phyloP scores from a whole-genome alignment of 2,329 filamentous ascomycete species.

The Monilinia fructigena region DNA sequence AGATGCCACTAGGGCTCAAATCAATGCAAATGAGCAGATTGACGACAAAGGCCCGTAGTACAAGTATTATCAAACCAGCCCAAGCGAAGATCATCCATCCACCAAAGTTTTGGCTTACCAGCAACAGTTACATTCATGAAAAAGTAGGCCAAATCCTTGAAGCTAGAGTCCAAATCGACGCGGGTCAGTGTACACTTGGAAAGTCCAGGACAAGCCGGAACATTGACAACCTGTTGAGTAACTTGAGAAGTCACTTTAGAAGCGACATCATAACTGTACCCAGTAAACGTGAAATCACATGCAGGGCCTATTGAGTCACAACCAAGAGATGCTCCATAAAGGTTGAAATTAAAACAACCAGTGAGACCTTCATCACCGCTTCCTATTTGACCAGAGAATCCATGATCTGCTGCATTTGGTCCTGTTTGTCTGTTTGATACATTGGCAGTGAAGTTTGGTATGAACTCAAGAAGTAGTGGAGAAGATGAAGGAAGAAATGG shows the following conservation, averaged over 20 bases:
- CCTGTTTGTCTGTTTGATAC: slow-evolving; percentile 24
- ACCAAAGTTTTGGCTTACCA: slow-evolving; percentile 45
- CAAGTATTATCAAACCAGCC: slow-evolving; percentile 48
- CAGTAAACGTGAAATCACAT: slow-evolving; percentile 44
- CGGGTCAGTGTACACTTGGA: slow-evolving; percentile 39
- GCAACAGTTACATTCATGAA: slow-evolving; percentile 44
- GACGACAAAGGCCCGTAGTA: slow-evolving; percentile 42
- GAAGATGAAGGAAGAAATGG: slow-evolving; percentile 39
- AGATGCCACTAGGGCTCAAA: too few relatives aligned
- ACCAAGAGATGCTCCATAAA: slow-evolving; percentile 42
- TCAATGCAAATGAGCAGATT: background rate
- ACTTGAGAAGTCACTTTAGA: slow-evolving; percentile 32
- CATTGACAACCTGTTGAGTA: slow-evolving; percentile 30
- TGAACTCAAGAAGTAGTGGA: slow-evolving; percentile 39
- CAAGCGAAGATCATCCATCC: slow-evolving; percentile 48
- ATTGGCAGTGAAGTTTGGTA: slow-evolving; percentile 34
- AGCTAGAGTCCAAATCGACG: slow-evolving; percentile 34
- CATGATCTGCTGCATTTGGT: slow-evolving; percentile 35
- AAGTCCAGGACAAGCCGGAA: slow-evolving; percentile 39
- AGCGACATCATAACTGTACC: slow-evolving; percentile 37
- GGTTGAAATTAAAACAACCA: slow-evolving; percentile 43
- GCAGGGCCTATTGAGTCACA: slow-evolving; percentile 41
- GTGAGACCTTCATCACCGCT: slow-evolving; percentile 34
- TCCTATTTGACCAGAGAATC: slow-evolving; percentile 35
- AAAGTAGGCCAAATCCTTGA: slow-evolving; percentile 43